These are phyloP conservation scores for Pulveroboletus sp. DNA, from an alignment of 768 basidiomycete genomes.

Conservation along the genomic window DNA sequence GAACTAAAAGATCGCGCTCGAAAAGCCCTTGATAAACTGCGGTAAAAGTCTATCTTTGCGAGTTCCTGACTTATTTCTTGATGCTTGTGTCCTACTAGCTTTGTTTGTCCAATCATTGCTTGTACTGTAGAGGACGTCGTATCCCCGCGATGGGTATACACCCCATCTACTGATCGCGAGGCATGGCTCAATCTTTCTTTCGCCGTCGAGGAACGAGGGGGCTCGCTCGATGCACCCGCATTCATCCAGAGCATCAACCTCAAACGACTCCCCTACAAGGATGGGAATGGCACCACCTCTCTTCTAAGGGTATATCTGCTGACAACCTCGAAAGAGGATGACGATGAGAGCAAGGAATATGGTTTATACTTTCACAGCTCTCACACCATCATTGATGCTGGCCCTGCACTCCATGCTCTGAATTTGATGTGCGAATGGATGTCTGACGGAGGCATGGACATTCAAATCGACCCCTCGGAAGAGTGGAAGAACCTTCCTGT, in stretches of 20 bases:
- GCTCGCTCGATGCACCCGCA: slow-evolving; percentile 10
- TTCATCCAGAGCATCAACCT: slow-evolving; percentile 18
- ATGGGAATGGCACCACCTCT: background rate
- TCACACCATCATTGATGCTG: slow-evolving; percentile 22
- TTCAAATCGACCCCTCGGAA: slow-evolving; percentile 8
- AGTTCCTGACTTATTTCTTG: no score
- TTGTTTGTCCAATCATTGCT: slow-evolving; percentile 19
- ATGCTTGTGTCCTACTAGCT: background rate
- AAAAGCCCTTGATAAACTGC: slow-evolving; percentile 17
- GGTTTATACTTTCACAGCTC: slow-evolving; percentile 24
- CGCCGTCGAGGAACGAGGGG: slow-evolving; percentile 12
- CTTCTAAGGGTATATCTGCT: slow-evolving; percentile 13
- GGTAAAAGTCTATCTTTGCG: slow-evolving; percentile 4
- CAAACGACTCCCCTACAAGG: slow-evolving; percentile 18
- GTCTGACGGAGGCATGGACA: slow-evolving; percentile 10
- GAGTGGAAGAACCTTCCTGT: slow-evolving; percentile 27
- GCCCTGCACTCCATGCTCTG: slow-evolving; percentile 21
- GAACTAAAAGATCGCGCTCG: slow-evolving; percentile 10
- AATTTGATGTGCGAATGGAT: slow-evolving; percentile 24
- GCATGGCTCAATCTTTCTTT: slow-evolving; percentile 23
- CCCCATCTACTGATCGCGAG: slow-evolving; percentile 19
- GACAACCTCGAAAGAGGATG: slow-evolving; percentile 1
- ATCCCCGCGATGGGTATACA: slow-evolving; percentile 21
- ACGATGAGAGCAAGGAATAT: slow-evolving; percentile 3
- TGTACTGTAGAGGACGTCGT: slow-evolving; percentile 9